Evolutionary conservation across 2,329 filamentous ascomycete genomes (phyloP).

Genomic region (Cladophialophora immunda): DNA sequence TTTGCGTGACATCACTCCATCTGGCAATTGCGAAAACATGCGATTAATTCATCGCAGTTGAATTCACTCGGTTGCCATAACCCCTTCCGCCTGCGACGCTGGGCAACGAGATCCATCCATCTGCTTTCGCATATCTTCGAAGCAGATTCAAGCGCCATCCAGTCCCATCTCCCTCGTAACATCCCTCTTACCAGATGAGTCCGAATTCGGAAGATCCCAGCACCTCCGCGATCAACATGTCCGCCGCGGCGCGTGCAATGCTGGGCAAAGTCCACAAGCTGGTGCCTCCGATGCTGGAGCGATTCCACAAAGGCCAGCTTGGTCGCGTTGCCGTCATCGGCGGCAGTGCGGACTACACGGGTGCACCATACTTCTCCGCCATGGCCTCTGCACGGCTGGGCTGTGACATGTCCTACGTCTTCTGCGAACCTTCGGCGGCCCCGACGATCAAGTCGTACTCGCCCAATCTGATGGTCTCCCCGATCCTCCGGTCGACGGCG

Average conservation of each 20-base stretch:
- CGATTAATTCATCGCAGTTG: neutral
- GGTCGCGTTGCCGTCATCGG: conserved; percentile 93
- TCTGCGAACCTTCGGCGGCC: conserved; percentile 88
- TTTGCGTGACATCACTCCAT: neutral
- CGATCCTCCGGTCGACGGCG: conserved; percentile 83
- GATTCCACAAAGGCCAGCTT: conserved; percentile 96
- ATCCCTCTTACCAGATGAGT: conserved; percentile 30
- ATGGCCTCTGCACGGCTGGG: conserved; percentile 94
- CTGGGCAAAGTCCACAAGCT: conserved; percentile 85
- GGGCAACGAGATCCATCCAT: neutral
- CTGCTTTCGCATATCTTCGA: neutral
- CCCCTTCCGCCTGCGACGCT: neutral
- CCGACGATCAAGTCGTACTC: conserved; percentile 96
- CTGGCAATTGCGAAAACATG: neutral
- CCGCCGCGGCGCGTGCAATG: conserved; percentile 75
- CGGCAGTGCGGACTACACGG: conserved; percentile 94
- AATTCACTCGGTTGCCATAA: neutral
- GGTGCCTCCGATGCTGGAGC: conserved; percentile 92
- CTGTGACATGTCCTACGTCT: conserved; percentile 63
- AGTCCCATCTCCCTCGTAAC: neutral
- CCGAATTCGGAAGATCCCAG: conserved; percentile 22
- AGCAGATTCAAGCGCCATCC: neutral
- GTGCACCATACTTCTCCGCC: conserved; percentile 96
- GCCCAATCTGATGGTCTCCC: conserved; percentile 98
- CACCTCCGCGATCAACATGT: conserved; percentile 60